These are phyloP conservation scores for Metschnikowia rubicola DNA, from an alignment of 805 yeast genomes.

Conservation along the genomic window DNA sequence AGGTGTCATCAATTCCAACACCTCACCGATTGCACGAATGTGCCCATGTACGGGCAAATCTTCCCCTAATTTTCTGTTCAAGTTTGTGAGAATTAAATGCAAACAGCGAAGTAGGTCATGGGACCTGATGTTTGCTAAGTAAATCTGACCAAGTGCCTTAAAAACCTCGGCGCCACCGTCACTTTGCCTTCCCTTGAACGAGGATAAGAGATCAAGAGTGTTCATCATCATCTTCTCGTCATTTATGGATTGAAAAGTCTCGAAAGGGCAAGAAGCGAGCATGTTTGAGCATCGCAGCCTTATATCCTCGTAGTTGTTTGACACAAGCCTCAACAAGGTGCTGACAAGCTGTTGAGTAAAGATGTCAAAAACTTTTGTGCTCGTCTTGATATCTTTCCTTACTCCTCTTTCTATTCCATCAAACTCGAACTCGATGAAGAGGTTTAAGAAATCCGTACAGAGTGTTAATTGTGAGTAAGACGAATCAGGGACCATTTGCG, in stretches of 20 bases:
- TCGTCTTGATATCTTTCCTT: conserved; percentile 1
- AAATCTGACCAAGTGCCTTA: conserved; percentile 41
- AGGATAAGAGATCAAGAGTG: conserved; percentile 25
- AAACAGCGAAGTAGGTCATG: conserved; percentile 7
- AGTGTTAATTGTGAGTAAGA: conserved; percentile 38
- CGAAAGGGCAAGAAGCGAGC: conserved; percentile 10
- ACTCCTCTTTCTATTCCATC: conserved; percentile 17
- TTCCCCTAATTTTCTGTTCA: conserved; percentile 23
- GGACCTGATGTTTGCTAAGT: conserved; percentile 2
- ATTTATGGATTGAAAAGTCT: background rate
- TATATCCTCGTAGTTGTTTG: conserved; percentile 76
- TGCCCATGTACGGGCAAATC: conserved; percentile 60
- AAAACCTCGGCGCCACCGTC: conserved; percentile 77
- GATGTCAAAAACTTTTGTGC: conserved; percentile 5
- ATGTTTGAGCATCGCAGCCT: conserved; percentile 31
- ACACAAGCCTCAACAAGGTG: conserved; percentile 55
- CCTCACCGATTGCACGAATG: conserved; percentile 44
- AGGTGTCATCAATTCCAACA: background rate
- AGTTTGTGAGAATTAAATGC: background rate
- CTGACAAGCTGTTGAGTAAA: conserved; percentile 25
- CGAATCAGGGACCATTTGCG: conserved; percentile 46
- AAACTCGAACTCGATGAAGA: conserved; percentile 35
- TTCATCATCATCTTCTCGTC: conserved; percentile 1
- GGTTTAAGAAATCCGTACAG: conserved; percentile 44
- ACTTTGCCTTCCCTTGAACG: conserved; percentile 56